Evolutionary conservation across 2,329 filamentous ascomycete species (phyloP), one percentile per base, ranked within the genome.

Genomic region (Tolypocladium tundrense): DNA sequence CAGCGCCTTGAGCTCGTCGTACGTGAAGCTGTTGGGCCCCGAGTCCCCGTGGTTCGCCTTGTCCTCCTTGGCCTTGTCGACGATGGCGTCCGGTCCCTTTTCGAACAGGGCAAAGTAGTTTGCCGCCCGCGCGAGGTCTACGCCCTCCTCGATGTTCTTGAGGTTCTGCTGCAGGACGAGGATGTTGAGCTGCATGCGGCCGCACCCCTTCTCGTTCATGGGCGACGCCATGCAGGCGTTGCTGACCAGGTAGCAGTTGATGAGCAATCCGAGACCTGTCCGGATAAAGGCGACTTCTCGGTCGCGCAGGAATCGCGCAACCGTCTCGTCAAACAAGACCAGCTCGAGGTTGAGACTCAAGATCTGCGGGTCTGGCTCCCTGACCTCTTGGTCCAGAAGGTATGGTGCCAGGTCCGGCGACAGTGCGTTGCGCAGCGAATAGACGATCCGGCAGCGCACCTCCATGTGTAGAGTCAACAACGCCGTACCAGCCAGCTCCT

Each of bases 141-240:
- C 86, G 10, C 81, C 82, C 2, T 83, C 79, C 71, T 94, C 91
- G 56, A 99, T 87, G 64, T 96, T 96, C 76, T 96, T 96, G 57
- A 99, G 83, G 67, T 96, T 97, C 70, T 99, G 94, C 73, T 97
- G 93, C 55, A 99, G 78, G 45, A 99, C 94, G 31, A 97, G 81
- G 54, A 97, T 91, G 70, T 99, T 96, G 67, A 97, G 84, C 70
- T 91, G 88, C 84, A 99, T 91, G 42, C 91, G 84, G n/a, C 86
- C 85, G 60, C 87, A 90, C 48, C 94, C 94, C 65, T 88, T 84
- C 42, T 75, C 77, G 70, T 99, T 97, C 86, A 99, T 93, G 9
- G 88, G 86, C 54, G 86, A 85, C 51, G 93, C 88, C 68, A 83
- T 82, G 21, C 80, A 76, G 1, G 86, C 84, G 61, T 88, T 88